Evolutionary conservation across 805 yeast genomes (phyloP), one percentile per base, ranked within the genome.

Genomic region (Starmera quercuum): DNA sequence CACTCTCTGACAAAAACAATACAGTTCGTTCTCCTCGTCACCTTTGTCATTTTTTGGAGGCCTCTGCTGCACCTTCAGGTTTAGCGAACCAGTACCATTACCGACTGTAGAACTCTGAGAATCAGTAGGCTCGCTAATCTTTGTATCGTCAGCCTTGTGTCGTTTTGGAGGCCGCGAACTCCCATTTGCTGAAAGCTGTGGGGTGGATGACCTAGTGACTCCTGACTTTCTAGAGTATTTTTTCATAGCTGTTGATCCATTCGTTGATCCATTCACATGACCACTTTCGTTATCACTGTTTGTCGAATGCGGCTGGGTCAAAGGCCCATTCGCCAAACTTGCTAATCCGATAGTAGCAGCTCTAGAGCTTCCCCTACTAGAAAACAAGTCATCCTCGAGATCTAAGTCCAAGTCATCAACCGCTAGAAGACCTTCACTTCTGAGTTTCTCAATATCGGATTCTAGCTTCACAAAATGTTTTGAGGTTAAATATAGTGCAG

Each of bases 1-100:
- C 0, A 83, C 94, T 45, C 88, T 86, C 52, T 86, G 94, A 53
- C 98, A 90, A 61, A 83, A 83, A 57, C 98, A 90, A 56, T 90
- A 90, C 33, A 75, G 46, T 32, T 75, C 80, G 37, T 75, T 78
- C 40, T 79, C 86, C 37, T 78, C 83, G 32, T 72, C 79, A 19
- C 53, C 58, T 20, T 52, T 49, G 37, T 23, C 44, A 15, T 28
- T 32, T 7, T 30, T 33, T 5, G 14, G 24, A 13, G 15, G 35
- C 15, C 13, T 30, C 16, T 18, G 17, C 12, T 17, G 11, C n/a
- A n/a, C n/a, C 10, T 26, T 6, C 11, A 17, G 16, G 11, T 14
- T 17, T 6, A 18, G 16, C 12, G 30, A 13, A n/a, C n/a, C n/a
- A n/a, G n/a, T n/a, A n/a, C n/a, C n/a, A n/a, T n/a, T n/a, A n/a